Conservation (phyloP, 768 basidiomycete genomes). For the Dentipellis fragilis region DNA sequence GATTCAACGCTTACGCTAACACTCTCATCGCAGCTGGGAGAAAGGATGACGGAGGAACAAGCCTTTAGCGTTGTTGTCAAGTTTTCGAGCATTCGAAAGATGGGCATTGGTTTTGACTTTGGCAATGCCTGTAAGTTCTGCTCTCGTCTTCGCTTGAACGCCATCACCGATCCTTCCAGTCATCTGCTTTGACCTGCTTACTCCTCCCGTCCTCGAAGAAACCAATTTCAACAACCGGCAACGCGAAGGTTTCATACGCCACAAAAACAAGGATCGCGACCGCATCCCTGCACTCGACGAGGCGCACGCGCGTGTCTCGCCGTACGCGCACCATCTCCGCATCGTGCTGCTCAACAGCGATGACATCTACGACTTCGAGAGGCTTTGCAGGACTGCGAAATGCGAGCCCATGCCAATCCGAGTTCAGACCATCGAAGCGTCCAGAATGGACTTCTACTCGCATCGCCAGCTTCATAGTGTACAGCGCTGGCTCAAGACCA, state of each 20-base stretch:
- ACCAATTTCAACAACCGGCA: conserved; percentile 45
- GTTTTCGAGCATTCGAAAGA: conserved; percentile 8
- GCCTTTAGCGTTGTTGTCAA: conserved; percentile 5
- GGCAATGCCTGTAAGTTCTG: conserved; percentile 3
- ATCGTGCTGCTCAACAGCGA: conserved; percentile 42
- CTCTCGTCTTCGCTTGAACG: neutral
- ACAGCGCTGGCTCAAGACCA: conserved; percentile 31
- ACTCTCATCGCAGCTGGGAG: conserved; percentile 6
- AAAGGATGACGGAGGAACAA: conserved; percentile 8
- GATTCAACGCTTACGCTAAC: neutral
- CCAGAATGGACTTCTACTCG: conserved; percentile 39
- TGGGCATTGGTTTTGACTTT: conserved; percentile 9
- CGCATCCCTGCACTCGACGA: conserved; percentile 49
- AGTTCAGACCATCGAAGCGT: conserved; percentile 36
- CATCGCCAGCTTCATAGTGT: conserved; percentile 36
- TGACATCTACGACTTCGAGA: conserved; percentile 41
- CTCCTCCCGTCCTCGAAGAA: conserved; percentile 54
- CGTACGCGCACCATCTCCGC: conserved; percentile 65
- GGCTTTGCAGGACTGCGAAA: conserved; percentile 45
- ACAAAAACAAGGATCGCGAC: conserved; percentile 38
- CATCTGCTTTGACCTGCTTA: conserved; percentile 8
- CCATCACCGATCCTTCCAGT: neutral
- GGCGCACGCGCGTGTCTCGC: conserved; percentile 48
- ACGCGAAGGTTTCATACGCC: conserved; percentile 29
- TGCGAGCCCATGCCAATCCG: conserved; percentile 19